Evolutionary conservation across 495 filamentous ascomycete species (phyloP).

Genomic region (Tuber aestivum): DNA sequence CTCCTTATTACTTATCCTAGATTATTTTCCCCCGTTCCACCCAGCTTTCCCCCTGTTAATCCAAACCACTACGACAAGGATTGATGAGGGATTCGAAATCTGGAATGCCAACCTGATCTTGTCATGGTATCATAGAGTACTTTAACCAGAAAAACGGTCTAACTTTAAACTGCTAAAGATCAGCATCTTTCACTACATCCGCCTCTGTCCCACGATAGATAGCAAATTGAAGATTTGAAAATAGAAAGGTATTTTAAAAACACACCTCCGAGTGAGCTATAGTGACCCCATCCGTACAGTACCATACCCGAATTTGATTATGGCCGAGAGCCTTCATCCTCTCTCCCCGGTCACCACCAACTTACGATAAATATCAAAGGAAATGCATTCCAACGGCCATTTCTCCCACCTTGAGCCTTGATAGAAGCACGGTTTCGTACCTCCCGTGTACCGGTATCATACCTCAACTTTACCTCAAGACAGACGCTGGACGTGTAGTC

Average conservation of each 20-base stretch:
- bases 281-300: no score
- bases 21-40: background rate
- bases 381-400: background rate
- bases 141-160: background rate
- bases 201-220: background rate
- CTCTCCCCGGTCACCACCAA: background rate
- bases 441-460: background rate
- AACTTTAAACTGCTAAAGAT: background rate
- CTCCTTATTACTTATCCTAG: background rate
- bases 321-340: background rate
- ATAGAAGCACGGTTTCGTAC: background rate
- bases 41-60: background rate
- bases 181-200: background rate
- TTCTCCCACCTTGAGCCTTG: background rate
- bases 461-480: no score
- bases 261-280: no score
- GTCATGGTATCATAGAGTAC: background rate
- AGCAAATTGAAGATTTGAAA: background rate
- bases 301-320: background rate
- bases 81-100: background rate
- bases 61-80: background rate
- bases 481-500: no score
- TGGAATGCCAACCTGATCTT: background rate
- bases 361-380: background rate
- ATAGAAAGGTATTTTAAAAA: background rate